Evolutionary conservation across 176 grass and related monocot genomes (phyloP), one percentile per base, ranked within the genome.

Genomic region (Sorghum bicolor): DNA sequence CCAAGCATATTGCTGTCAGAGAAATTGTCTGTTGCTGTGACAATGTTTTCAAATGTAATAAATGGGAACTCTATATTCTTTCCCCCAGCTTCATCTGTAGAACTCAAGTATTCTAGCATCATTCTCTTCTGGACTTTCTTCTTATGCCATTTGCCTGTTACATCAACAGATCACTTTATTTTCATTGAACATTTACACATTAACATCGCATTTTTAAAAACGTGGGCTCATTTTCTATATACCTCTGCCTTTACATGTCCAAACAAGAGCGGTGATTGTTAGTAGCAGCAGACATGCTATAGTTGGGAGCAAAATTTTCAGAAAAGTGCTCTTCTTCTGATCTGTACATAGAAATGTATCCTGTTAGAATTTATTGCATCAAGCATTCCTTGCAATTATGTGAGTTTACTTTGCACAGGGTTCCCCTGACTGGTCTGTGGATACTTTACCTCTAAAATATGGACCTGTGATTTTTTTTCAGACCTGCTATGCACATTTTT

Each of bases 21-120:
- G 77, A 91, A 91, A 75, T 82, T 84, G 33, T 77, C n/a, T 2
- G 89, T 91, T 19, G 89, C 85, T 7, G 28, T 22, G 0, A 73
- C 9, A 73, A 91, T 76, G 2, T 48, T 39, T 77, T 77, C 39
- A 8, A 77, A 91, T 4, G 5, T 77, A 19, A 91, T 47, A 41
- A 88, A 71, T 26, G 81, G 43, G 5, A 75, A 66, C 28, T 87
- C 80, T 8, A 78, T 3, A 43, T 85, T 69, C 67, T 60, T 38
- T 2, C 4, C 64, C 29, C 6, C 4, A 17, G 36, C 2, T 76
- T 76, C 72, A 30, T 76, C 1, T 0, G 44, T 10, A 1, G 72
- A 5, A 5, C 8, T 37, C 6, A 67, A 37, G 32, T 76, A 24
- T 64, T 25, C 14, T 14, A 38, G 14, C 39, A 66, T 29, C 2